Conservation (phyloP, 495 filamentous ascomycete genomes). For the Evansstolkia leycettana region DNA sequence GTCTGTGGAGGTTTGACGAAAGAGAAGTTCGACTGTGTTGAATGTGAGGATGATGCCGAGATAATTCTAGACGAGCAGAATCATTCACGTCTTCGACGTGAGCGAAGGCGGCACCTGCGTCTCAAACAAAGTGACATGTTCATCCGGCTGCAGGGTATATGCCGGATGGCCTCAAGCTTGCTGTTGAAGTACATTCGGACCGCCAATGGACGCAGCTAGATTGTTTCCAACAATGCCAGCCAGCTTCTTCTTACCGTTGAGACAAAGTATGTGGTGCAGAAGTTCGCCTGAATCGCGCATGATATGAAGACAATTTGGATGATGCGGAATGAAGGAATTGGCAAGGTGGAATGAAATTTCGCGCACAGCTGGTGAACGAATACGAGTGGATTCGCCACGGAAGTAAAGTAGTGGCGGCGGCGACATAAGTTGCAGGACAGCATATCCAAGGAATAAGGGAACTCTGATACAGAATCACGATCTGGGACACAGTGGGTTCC, state of each 20-base stretch:
- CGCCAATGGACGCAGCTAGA: constrained; percentile 10
- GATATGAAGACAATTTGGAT: constrained; percentile 14
- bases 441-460: too few species aligned
- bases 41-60: too few species aligned
- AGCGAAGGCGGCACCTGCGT: constrained; percentile 10
- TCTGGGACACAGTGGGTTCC: too few species aligned
- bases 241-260: constrained; percentile 17
- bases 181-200: constrained; percentile 14
- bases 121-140: constrained; percentile 13
- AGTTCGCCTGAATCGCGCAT: constrained; percentile 17
- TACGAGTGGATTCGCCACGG: too few species aligned
- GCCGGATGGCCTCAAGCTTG: constrained; percentile 19
- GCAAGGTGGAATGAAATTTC: constrained; percentile 14
- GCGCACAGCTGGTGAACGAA: constrained; percentile 8
- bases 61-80: too few species aligned
- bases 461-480: too few species aligned
- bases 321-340: constrained; percentile 14
- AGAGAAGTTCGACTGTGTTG: constrained; percentile 3
- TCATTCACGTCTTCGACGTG: constrained; percentile 20
- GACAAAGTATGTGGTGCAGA: constrained; percentile 19
- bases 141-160: constrained; percentile 11
- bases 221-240: constrained; percentile 15
- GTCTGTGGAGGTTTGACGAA: too few species aligned
- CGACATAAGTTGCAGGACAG: too few species aligned
- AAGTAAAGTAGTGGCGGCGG: too few species aligned